These are phyloP conservation scores for Pholiota conissans DNA, from an alignment of 768 basidiomycete genomes.

Conservation along the genomic window DNA sequence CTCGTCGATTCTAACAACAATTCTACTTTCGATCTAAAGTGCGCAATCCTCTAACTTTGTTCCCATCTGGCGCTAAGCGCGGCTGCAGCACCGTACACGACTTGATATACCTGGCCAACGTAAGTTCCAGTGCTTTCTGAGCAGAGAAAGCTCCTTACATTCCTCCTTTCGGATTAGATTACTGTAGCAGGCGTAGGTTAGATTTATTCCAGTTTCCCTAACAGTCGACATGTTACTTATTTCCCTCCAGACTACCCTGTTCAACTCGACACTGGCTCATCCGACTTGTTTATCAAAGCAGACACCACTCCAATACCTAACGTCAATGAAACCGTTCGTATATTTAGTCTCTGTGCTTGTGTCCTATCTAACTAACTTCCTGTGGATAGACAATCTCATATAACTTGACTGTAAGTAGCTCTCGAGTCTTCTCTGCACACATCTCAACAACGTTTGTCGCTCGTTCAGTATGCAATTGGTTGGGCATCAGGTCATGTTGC, in stretches of 20 bases:
- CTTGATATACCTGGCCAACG: constrained; percentile 77
- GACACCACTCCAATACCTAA: constrained; percentile 47
- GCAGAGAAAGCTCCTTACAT: background rate
- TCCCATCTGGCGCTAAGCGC: constrained; percentile 20
- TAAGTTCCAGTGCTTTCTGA: constrained; percentile 33
- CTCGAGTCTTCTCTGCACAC: background rate
- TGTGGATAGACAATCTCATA: constrained; percentile 39
- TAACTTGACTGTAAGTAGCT: constrained; percentile 61
- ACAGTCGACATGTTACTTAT: constrained; percentile 2
- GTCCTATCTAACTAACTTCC: constrained; percentile 11
- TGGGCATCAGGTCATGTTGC: constrained; percentile 71
- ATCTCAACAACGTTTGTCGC: background rate
- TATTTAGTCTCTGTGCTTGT: constrained; percentile 1
- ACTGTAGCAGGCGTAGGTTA: constrained; percentile 63
- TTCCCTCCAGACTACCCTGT: constrained; percentile 57
- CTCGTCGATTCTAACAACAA: constrained; percentile 24
- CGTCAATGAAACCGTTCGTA: constrained; percentile 47
- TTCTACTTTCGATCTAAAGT: constrained; percentile 47
- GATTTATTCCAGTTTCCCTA: constrained; percentile 18
- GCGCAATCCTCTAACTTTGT: constrained; percentile 14
- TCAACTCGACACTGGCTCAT: constrained; percentile 85
- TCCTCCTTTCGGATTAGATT: constrained; percentile 42
- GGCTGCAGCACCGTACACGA: constrained; percentile 65
- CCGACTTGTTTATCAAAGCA: constrained; percentile 74
- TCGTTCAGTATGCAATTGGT: constrained; percentile 72